Percentiles rank a stretch among this genome's conserved stretches.
These are phyloP conservation scores for Paramecium caudatum DNA, from an alignment of 73 alveolate genomes.

Conservation along the genomic window DNA sequence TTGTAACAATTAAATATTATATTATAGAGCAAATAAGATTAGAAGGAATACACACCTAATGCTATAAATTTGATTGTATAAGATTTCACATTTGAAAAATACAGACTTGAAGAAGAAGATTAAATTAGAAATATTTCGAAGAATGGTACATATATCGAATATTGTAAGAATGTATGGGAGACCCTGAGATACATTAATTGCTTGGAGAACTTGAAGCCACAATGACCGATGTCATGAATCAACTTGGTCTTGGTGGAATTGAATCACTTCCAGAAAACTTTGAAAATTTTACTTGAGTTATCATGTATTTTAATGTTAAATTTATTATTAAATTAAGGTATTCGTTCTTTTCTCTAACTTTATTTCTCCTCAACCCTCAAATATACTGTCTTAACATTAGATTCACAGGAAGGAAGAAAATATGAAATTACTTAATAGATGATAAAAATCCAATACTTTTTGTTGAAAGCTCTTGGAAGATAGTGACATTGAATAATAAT, in stretches of 20 bases:
- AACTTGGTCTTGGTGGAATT: slow-evolving; percentile 51
- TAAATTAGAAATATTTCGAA: slow-evolving; percentile 22
- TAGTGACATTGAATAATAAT: too few species aligned
- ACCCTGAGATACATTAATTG: slow-evolving; percentile 20
- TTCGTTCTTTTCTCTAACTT: too few species aligned
- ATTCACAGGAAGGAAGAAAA: too few species aligned
- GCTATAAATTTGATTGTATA: slow-evolving; percentile 49
- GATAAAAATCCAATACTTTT: too few species aligned
- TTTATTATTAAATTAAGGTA: too few species aligned
- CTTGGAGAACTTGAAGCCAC: slow-evolving; percentile 42
- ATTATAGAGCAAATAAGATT: neutral
- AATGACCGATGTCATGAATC: slow-evolving; percentile 53
- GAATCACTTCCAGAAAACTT: slow-evolving; percentile 53
- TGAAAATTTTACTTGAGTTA: slow-evolving; percentile 57
- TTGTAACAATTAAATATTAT: neutral
- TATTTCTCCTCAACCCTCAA: too few species aligned
- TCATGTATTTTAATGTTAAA: neutral
- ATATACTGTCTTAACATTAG: too few species aligned
- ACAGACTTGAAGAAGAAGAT: slow-evolving; percentile 56
- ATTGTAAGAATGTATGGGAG: slow-evolving; percentile 27
- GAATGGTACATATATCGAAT: neutral
- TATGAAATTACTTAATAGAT: too few species aligned
- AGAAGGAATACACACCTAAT: slow-evolving; percentile 25
- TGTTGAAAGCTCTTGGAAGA: too few species aligned
- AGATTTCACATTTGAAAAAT: slow-evolving; percentile 19